Percentiles rank a stretch among this genome's conserved stretches.
Evolutionary conservation across 2,329 filamentous ascomycete species (phyloP).

Genomic region (Pseudocercospora fuligena): DNA sequence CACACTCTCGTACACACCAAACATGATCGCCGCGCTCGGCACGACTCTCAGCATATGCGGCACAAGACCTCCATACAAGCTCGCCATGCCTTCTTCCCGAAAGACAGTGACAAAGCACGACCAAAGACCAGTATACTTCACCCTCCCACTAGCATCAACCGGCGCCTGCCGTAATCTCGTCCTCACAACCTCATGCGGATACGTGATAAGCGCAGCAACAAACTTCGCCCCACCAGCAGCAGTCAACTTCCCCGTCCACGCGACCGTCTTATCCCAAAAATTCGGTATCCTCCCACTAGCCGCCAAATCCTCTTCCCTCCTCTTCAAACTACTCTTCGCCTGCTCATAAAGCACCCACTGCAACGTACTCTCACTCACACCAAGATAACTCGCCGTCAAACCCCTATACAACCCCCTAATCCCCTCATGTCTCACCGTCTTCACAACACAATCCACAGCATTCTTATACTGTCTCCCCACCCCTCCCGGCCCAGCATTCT

Average conservation of each 20-base stretch:
- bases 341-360: constrained; percentile 96
- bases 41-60: constrained; percentile 91
- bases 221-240: constrained; percentile 86
- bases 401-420: constrained; percentile 84
- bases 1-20: constrained; percentile 77
- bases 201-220: constrained; percentile 80
- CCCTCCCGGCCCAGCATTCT: constrained; percentile 63
- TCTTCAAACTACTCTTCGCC: constrained; percentile 75
- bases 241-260: constrained; percentile 77
- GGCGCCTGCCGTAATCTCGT: constrained; percentile 86
- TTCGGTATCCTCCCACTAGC: constrained; percentile 66
- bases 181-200: constrained; percentile 89
- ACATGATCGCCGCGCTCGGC: constrained; percentile 93
- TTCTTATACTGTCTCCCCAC: constrained; percentile 77
- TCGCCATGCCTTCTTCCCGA: constrained; percentile 84
- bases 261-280: constrained; percentile 73
- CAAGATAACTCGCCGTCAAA: constrained; percentile 87
- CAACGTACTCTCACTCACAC: constrained; percentile 85
- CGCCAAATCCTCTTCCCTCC: constrained; percentile 62
- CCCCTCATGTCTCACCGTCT: constrained; percentile 81
- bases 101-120: constrained; percentile 89
- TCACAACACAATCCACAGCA: constrained; percentile 82
- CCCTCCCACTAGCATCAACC: constrained; percentile 53
- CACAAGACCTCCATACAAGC: constrained; percentile 87
- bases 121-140: constrained; percentile 85